Evolutionary conservation across 768 basidiomycete species (phyloP), one percentile per base, ranked within the genome.

Genomic region (Russula virescens): DNA sequence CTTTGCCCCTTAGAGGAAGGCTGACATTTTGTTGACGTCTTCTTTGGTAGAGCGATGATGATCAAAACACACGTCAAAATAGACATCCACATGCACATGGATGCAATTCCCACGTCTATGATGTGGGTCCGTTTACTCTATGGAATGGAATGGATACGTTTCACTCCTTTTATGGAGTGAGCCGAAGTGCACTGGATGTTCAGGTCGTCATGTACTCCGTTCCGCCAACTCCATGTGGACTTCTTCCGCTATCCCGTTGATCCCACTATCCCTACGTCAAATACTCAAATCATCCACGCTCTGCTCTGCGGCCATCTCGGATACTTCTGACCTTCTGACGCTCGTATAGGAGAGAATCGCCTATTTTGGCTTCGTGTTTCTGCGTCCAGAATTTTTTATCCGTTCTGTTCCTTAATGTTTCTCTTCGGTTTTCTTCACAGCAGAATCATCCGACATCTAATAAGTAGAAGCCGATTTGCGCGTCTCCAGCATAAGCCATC

Each of bases 391-490:
- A 56, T 10, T 40, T n/a, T n/a, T 18, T 16, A 35, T 45, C 21
- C 7, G 3, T 21, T 34, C 23, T 25, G 61, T 56, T 21, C 61
- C 61, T 62, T 43, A 47, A 56, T 56, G 14, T 50, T 50, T 23
- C 60, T 42, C 34, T 35, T 35, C 14, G 19, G 21, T 28, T 50
- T 50, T 21, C 5, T 26, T 25, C 6, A 40, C 14, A 3, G 46
- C 21, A 35, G 31, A 18, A 19, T 5, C 9, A 18, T 26, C n/a
- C 38, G 18, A 48, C 38, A 11, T n/a, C 19, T 25, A 25, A 35
- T 16, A 19, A 35, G 5, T 0, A 16, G 16, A 49, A 23, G n/a
- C 40, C 16, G 31, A 61, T 49, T 34, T 13, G 40, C 40, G 47
- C 35, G 38, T 50, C 28, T 26, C 54, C 47, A 14, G 10, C 56